Conservation (phyloP, 208 protist genomes). For the Wallacemonas sp. region DNA sequence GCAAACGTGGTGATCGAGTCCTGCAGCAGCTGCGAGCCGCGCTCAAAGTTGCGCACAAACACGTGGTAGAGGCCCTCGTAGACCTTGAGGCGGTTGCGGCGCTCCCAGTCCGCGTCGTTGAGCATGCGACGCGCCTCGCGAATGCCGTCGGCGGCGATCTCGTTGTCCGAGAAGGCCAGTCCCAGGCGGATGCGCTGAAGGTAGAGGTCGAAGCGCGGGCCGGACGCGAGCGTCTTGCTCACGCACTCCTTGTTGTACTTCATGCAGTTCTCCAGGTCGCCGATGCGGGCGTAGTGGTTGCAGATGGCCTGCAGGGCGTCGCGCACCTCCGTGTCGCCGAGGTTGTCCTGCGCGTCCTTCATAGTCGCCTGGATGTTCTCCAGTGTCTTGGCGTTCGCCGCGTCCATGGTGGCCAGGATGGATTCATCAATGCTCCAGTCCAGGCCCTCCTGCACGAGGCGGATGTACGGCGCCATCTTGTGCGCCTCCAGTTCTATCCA, state of each 20-base stretch:
- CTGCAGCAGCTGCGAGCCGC: conserved; percentile 93
- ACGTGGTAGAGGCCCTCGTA: conserved; percentile 98
- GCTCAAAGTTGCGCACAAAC: conserved; percentile 94
- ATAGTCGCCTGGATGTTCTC: conserved; percentile 86
- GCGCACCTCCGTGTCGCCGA: conserved; percentile 97
- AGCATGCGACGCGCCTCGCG: conserved; percentile 94
- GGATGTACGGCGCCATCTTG: conserved; percentile 91
- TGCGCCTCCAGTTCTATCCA: conserved; percentile 71
- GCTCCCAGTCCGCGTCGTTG: conserved; percentile 99
- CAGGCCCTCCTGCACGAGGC: conserved; percentile 78
- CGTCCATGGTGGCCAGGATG: conserved; percentile 71
- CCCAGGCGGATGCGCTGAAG: conserved; percentile 97
- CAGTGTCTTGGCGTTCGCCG: conserved; percentile 75
- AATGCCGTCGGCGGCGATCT: conserved; percentile 91
- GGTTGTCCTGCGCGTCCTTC: conserved; percentile 95
- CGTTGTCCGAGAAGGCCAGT: conserved; percentile 95
- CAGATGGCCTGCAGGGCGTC: conserved; percentile 94
- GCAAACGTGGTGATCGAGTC: conserved; percentile 98
- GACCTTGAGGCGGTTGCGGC: conserved; percentile 98
- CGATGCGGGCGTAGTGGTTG: conserved; percentile 94
- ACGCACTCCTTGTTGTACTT: conserved; percentile 90
- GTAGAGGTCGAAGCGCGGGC: conserved; percentile 96
- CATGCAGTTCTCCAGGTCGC: conserved; percentile 94
- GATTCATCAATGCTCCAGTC: conserved; percentile 73
- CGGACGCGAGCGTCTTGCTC: conserved; percentile 93